phyloP scores from a whole-genome alignment of 1,139 yeast species.

The Schwanniomyces etchellsii region DNA sequence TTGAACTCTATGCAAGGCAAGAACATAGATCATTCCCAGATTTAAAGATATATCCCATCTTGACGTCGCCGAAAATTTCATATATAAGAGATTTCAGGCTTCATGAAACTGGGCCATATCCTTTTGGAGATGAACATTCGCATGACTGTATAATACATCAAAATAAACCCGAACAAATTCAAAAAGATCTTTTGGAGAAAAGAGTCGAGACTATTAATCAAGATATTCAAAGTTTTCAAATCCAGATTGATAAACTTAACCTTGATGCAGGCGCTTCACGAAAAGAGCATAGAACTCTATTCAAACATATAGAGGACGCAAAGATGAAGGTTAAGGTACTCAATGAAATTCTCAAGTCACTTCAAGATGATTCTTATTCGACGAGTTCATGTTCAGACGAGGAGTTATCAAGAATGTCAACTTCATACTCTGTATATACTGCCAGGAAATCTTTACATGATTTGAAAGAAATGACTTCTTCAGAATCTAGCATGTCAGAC shows the following conservation, averaged over 20 bases:
- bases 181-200: constrained; percentile 32
- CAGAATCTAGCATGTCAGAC: constrained; percentile 21
- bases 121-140: constrained; percentile 56
- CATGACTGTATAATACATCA: constrained; percentile 66
- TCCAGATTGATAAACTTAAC: background rate
- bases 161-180: constrained; percentile 51
- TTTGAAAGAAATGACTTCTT: constrained; percentile 24
- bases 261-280: constrained; percentile 13
- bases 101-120: constrained; percentile 46
- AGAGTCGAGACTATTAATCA: constrained; percentile 41
- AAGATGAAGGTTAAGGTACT: constrained; percentile 5
- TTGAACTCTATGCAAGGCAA: constrained; percentile 60
- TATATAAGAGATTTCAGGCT: constrained; percentile 61
- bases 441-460: constrained; percentile 16
- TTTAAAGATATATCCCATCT: constrained; percentile 57
- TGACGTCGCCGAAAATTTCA: constrained; percentile 69
- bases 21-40: constrained; percentile 47
- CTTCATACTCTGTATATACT: background rate
- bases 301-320: constrained; percentile 13
- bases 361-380: constrained; percentile 9
- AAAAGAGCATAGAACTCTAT: constrained; percentile 15
- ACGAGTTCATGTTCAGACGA: constrained; percentile 1
- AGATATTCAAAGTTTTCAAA: constrained; percentile 25
- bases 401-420: constrained; percentile 4
- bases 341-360: constrained; percentile 4